Conservation (phyloP, 169 alveolate species). For the Plasmodium gonderi region DNA sequence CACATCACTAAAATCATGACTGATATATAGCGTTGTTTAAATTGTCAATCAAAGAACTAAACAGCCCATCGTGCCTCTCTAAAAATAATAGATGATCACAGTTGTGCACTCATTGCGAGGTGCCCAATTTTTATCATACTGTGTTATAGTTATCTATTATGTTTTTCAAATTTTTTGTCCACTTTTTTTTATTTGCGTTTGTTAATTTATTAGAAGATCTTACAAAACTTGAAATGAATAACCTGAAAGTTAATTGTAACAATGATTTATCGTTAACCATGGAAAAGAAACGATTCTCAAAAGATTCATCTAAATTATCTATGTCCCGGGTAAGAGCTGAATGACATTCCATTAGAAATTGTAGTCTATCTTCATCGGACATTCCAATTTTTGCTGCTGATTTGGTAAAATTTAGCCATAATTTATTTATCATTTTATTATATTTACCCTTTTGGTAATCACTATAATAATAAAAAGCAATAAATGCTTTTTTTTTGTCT, state of each 20-base stretch:
- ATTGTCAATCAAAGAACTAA: too few relatives aligned
- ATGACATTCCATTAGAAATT: background rate
- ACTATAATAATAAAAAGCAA: background rate
- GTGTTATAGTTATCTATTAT: background rate
- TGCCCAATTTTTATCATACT: background rate
- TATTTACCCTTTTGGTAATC: background rate
- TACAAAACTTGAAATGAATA: background rate
- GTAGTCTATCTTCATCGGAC: background rate
- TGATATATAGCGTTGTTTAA: too few relatives aligned
- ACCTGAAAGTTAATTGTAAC: background rate
- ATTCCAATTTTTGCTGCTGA: background rate
- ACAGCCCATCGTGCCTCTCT: background rate
- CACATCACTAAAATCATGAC: too few relatives aligned
- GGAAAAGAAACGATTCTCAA: background rate
- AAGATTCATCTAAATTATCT: background rate
- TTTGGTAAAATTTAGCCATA: background rate
- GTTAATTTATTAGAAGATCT: background rate
- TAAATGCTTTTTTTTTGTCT: background rate
- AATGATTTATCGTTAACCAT: background rate
- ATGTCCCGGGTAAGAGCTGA: background rate
- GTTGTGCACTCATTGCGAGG: background rate
- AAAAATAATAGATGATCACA: background rate
- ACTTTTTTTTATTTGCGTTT: background rate
- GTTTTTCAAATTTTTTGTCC: background rate
- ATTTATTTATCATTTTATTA: background rate